A percentile compares a stretch with the other conserved stretches of the same genome.
phyloP scores from a whole-genome alignment of 805 yeast genomes.

The Kodamaea hsintzibuensis region DNA sequence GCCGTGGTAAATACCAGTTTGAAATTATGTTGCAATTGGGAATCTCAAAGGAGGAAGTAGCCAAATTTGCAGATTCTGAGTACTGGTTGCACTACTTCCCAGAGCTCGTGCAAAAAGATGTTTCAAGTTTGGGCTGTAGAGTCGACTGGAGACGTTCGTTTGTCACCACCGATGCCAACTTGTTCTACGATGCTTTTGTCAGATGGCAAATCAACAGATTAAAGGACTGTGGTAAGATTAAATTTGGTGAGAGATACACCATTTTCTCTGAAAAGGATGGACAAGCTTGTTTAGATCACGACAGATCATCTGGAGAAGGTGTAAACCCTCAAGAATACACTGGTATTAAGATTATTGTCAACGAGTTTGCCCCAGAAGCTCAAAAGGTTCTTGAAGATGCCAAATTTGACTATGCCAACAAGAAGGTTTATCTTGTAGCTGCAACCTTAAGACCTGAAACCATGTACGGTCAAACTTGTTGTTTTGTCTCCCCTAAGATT shows the following conservation, averaged over 20 bases:
- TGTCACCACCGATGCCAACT: slow-evolving; percentile 93
- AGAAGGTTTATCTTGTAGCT: slow-evolving; percentile 82
- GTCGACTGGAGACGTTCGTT: slow-evolving; percentile 98
- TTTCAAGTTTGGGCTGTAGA: slow-evolving; percentile 81
- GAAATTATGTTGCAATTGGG: slow-evolving; percentile 97
- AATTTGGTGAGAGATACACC: slow-evolving; percentile 97
- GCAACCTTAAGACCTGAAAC: slow-evolving; percentile 99
- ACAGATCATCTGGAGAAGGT: slow-evolving; percentile 96
- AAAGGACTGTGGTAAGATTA: slow-evolving; percentile 84
- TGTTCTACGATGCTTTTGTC: slow-evolving; percentile 91
- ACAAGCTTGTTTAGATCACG: slow-evolving; percentile 99
- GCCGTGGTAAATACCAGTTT: slow-evolving; percentile 90
- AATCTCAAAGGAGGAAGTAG: slow-evolving; percentile 77
- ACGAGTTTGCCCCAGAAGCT: slow-evolving; percentile 59
- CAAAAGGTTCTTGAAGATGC: slow-evolving; percentile 53
- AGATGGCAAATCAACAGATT: slow-evolving; percentile 95
- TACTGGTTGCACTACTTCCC: slow-evolving; percentile 94
- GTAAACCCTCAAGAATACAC: slow-evolving; percentile 95
- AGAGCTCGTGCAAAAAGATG: slow-evolving; percentile 79
- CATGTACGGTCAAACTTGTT: slow-evolving; percentile 98
- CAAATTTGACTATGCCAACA: slow-evolving; percentile 47
- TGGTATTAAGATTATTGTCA: slow-evolving; percentile 81
- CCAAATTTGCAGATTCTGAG: slow-evolving; percentile 86
- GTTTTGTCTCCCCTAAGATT: slow-evolving; percentile 95
- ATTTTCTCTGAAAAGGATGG: slow-evolving; percentile 97